phyloP scores from a whole-genome alignment of 257 asterid species.

The Eucommia ulmoides region DNA sequence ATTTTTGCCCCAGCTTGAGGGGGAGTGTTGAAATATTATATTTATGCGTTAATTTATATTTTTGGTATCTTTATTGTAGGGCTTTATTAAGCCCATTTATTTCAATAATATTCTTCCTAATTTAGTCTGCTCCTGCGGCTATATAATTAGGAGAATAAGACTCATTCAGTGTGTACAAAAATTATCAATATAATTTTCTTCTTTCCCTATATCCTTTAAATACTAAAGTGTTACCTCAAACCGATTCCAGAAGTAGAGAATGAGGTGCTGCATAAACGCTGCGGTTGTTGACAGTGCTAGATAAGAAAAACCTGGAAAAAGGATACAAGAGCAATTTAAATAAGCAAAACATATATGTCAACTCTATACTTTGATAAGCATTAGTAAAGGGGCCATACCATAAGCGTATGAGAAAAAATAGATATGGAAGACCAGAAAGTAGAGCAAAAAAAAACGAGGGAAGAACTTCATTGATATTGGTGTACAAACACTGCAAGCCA shows the following conservation, averaged over 20 bases:
- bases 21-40: too few species aligned
- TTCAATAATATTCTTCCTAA: too few species aligned
- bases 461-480: slow-evolving; percentile 99
- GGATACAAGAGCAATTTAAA: slow-evolving; percentile 13
- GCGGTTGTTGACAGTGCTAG: slow-evolving; percentile 93
- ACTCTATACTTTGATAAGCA: background rate
- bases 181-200: too few species aligned
- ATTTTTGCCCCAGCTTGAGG: too few species aligned
- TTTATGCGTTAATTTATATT: too few species aligned
- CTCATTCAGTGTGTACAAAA: too few species aligned
- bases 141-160: too few species aligned
- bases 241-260: slow-evolving; percentile 95
- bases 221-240: slow-evolving; percentile 96
- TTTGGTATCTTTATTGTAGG: too few species aligned
- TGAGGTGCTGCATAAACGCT: slow-evolving; percentile 95
- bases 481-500: slow-evolving; percentile 98
- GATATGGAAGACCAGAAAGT: slow-evolving; percentile 92
- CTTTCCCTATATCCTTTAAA: too few species aligned
- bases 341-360: slow-evolving; percentile 1
- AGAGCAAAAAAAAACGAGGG: slow-evolving; percentile 97
- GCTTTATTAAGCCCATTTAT: too few species aligned
- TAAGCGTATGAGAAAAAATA: slow-evolving; percentile 87
- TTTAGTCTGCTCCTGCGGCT: too few species aligned
- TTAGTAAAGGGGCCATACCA: slow-evolving; percentile 36
- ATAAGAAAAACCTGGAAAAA: slow-evolving; percentile 77